Evolutionary conservation across 2,329 filamentous ascomycete species (phyloP), one percentile per base, ranked within the genome.

Genomic region (Penicillium rolfsii): DNA sequence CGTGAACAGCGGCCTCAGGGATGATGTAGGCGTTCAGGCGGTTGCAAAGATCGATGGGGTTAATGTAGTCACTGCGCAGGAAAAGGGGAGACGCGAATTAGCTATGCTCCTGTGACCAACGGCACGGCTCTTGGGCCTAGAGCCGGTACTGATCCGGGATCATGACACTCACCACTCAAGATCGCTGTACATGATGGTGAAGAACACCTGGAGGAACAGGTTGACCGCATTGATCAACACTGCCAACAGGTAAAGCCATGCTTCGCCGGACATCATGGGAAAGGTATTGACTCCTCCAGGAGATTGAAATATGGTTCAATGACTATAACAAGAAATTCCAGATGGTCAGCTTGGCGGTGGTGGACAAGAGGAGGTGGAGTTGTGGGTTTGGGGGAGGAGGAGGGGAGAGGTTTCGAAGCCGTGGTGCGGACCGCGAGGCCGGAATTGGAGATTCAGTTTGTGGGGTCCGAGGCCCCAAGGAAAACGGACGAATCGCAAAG

Each of bases 111-210:
- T 49, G 41, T 14, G n/a, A 41, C 38, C 14, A 12, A 19, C 4
- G 38, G 41, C 26, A 14, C 30, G 45, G 24, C 50, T 22, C 7
- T 24, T 6, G 8, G 19, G 30, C 19, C 30, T 40, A 2, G 28
- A 41, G 53, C 28, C 30, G 26, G 28, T 26, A 24, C 19, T 22
- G 38, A 24, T n/a, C 19, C 9, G 12, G n/a, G 24, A 52, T 38
- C 22, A 38, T 48, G 33, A 16, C n/a, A 84, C 91, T 75, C 83
- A 96, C 93, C 95, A 99, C 90, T 99, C 95, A 74, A 99, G 82
- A 85, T 99, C 95, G 81, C 92, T 97, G 83, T 98, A 99, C 96
- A 99, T 99, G 77, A 99, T 99, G 61, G 95, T 99, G 84, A 99
- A 99, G 87, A 99, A 99, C 73, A 99, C 95, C 84, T 99, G 96